phyloP scores from a whole-genome alignment of 2,329 filamentous ascomycete genomes.

The Cylindrodendrum hubeiense region DNA sequence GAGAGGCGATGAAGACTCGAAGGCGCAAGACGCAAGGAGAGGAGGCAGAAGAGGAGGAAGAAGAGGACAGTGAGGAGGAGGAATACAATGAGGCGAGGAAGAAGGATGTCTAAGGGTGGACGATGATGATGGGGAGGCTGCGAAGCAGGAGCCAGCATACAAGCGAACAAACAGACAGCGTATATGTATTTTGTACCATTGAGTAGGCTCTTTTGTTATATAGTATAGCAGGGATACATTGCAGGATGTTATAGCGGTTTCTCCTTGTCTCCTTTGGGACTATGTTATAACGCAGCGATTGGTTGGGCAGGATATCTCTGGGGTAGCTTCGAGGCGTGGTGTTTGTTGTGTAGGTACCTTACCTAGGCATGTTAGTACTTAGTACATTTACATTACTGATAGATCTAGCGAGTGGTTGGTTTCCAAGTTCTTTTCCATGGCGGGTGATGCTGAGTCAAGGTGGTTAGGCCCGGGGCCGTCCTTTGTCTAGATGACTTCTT shows the following conservation, averaged over 20 bases:
- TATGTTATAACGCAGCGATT: not conserved
- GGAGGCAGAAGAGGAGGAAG: conserved; percentile 50
- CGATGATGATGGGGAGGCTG: not conserved
- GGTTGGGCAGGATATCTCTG: not conserved
- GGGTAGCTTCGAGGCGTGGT: not conserved
- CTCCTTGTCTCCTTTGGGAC: not conserved
- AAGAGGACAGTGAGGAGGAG: conserved; percentile 59
- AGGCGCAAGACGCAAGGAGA: conserved; percentile 65
- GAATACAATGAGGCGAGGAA: conserved; percentile 57
- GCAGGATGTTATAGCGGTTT: not conserved
- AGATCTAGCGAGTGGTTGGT: not conserved
- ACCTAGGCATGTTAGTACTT: too few relatives aligned
- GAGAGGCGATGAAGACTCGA: conserved; percentile 81
- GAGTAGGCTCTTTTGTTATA: conserved; percentile 16
- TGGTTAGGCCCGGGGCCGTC: not conserved
- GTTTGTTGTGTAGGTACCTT: too few relatives aligned
- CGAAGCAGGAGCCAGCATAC: not conserved
- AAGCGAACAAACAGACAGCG: conserved; percentile 4
- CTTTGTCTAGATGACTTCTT: not conserved
- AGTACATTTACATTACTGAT: too few relatives aligned
- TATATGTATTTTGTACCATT: conserved; percentile 6
- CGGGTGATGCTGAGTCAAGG: not conserved
- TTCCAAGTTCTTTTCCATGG: not conserved
- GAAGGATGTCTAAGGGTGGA: conserved; percentile 50
- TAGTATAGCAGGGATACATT: not conserved